A percentile compares a stretch with the other conserved stretches of the same genome.
Evolutionary conservation across 129 eudicot genomes (phyloP).

Genomic region (Heracleum sosnowskyi): DNA sequence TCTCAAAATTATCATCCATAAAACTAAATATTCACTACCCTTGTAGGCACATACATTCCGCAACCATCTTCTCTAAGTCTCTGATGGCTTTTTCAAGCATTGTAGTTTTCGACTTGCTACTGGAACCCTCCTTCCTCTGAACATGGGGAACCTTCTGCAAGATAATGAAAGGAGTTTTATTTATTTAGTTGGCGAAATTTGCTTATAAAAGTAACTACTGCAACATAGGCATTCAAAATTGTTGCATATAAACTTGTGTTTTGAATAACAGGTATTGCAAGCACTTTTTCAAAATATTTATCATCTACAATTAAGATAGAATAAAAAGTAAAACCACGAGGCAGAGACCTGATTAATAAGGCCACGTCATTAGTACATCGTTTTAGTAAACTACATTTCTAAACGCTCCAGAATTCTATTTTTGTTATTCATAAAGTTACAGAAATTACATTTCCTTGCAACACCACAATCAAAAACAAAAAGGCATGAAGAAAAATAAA

Average conservation of each 20-base stretch:
- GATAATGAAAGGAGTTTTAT: neutral
- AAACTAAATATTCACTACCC: neutral
- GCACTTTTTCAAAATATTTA: neutral
- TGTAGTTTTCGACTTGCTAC: conserved; percentile 44
- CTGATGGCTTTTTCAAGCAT: conserved; percentile 85
- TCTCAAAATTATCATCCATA: conserved; percentile 8
- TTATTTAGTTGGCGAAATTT: too few relatives aligned
- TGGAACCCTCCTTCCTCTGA: conserved; percentile 76
- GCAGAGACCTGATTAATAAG: neutral
- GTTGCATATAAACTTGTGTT: neutral
- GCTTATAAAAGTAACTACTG: neutral
- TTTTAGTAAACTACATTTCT: neutral
- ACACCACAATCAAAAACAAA: neutral
- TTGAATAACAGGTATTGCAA: neutral
- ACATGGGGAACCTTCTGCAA: conserved; percentile 47
- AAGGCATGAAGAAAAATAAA: too few relatives aligned
- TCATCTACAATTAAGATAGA: neutral
- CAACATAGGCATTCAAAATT: neutral
- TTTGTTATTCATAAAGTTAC: neutral
- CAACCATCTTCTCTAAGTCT: conserved; percentile 91
- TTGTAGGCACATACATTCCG: conserved; percentile 55
- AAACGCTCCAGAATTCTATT: neutral
- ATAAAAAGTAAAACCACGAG: neutral
- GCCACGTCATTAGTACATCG: neutral
- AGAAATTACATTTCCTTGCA: neutral